A percentile compares a stretch with the other conserved stretches of the same genome.
Evolutionary conservation across 768 basidiomycete species (phyloP).

Genomic region (Terana coerulea): DNA sequence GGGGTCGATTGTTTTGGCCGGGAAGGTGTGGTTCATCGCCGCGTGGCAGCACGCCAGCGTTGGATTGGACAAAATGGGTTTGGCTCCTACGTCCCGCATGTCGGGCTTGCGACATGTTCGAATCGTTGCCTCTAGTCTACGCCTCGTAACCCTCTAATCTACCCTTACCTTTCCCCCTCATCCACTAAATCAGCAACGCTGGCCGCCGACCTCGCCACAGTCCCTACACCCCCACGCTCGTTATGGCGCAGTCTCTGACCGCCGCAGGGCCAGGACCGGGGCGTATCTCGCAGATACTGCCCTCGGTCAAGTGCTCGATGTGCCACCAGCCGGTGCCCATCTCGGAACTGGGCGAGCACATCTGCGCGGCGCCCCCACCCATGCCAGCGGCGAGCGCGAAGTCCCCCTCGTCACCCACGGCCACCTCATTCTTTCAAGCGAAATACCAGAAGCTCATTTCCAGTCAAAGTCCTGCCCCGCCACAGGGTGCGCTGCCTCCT

Average conservation of each 20-base stretch:
- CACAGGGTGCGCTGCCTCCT: slow-evolving; percentile 8
- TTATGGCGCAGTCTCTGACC: slow-evolving; percentile 28
- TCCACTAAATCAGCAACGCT: slow-evolving; percentile 5
- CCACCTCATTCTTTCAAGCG: slow-evolving; percentile 44
- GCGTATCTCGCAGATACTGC: slow-evolving; percentile 63
- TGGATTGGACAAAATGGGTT: slow-evolving; percentile 1
- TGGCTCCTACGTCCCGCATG: slow-evolving; percentile 3
- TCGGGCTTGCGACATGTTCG: slow-evolving; percentile 6
- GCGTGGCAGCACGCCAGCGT: slow-evolving; percentile 9
- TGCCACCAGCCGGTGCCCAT: slow-evolving; percentile 72
- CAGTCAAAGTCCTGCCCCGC: slow-evolving; percentile 9
- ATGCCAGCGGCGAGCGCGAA: slow-evolving; percentile 33
- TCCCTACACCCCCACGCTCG: slow-evolving; percentile 15
- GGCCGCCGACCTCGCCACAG: slow-evolving; percentile 6
- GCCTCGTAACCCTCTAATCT: neutral
- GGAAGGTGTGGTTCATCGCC: slow-evolving; percentile 1
- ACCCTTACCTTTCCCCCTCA: slow-evolving; percentile 5
- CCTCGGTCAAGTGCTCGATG: slow-evolving; percentile 81
- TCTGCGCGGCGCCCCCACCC: slow-evolving; percentile 54
- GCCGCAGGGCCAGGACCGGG: slow-evolving; percentile 13
- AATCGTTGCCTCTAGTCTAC: slow-evolving; percentile 1
- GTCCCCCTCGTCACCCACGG: slow-evolving; percentile 37
- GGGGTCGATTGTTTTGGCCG: neutral
- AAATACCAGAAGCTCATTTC: slow-evolving; percentile 45
- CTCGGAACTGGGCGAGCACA: slow-evolving; percentile 70